A percentile compares a stretch with the other conserved stretches of the same genome.
These are phyloP conservation scores for Plasmopara muralis DNA, from an alignment of 352 stramenopile genomes.

Conservation along the genomic window DNA sequence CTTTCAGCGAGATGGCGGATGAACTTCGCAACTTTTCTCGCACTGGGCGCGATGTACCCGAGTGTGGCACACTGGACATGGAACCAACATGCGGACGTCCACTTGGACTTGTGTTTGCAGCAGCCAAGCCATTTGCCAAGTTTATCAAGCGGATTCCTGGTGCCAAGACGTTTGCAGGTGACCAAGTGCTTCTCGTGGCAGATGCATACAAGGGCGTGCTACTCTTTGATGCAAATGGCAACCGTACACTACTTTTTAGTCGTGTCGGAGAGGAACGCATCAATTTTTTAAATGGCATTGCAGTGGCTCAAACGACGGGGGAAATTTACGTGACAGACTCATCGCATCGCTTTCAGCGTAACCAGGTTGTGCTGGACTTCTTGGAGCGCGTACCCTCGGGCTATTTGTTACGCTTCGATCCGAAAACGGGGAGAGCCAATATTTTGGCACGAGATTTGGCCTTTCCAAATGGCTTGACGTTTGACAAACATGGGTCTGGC, in stretches of 20 bases:
- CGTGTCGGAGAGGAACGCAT: conserved; percentile 29
- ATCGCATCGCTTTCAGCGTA: conserved; percentile 41
- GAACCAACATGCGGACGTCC: conserved; percentile 45
- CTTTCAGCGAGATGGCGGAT: conserved; percentile 23
- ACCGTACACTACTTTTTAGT: conserved; percentile 49
- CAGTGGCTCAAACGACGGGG: conserved; percentile 29
- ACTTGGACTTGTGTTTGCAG: conserved; percentile 40
- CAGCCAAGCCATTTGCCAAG: conserved; percentile 28
- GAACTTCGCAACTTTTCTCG: conserved; percentile 42
- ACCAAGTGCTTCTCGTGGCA: conserved; percentile 53
- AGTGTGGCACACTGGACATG: conserved; percentile 28
- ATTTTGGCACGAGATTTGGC: conserved; percentile 29
- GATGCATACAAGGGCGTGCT: conserved; percentile 56
- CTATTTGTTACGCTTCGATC: conserved; percentile 47
- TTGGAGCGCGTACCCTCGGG: conserved; percentile 40
- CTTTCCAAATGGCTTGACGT: conserved; percentile 43
- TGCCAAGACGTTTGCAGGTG: conserved; percentile 31
- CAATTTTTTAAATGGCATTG: conserved; percentile 47
- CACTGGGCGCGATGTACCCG: conserved; percentile 29
- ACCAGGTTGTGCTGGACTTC: conserved; percentile 38
- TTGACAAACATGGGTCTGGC: conserved; percentile 32
- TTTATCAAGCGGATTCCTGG: conserved; percentile 41
- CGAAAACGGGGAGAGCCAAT: conserved; percentile 14
- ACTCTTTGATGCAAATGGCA: conserved; percentile 47
- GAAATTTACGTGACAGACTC: conserved; percentile 58